Conservation (phyloP, 2,329 filamentous ascomycete species). For the Teratosphaeria pseudoeucalypti region DNA sequence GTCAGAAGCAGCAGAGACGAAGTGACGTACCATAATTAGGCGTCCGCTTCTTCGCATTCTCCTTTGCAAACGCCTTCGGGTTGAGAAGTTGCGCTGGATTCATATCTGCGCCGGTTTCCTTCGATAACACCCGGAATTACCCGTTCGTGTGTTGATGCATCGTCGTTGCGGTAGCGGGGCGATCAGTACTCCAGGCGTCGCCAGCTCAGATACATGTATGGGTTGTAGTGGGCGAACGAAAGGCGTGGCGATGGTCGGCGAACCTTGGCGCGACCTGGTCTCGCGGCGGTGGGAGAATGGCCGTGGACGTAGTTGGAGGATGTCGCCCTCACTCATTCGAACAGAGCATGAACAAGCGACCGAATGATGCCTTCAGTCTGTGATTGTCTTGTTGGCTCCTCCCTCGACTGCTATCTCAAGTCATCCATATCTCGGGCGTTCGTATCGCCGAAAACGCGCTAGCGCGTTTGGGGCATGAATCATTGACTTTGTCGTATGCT, state of each 20-base stretch:
- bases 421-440: background rate
- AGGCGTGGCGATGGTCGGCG: background rate
- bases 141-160: background rate
- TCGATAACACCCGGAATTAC: background rate
- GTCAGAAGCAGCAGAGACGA: background rate
- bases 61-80: slow-evolving; percentile 28
- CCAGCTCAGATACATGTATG: background rate
- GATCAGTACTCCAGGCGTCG: background rate
- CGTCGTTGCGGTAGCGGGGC: background rate
- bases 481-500: background rate
- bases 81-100: slow-evolving; percentile 23
- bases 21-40: slow-evolving; percentile 21
- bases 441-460: background rate
- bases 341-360: background rate
- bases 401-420: background rate
- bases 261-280: background rate
- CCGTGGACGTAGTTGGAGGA: background rate
- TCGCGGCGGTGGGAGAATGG: background rate
- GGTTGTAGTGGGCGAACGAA: background rate
- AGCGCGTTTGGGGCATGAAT: background rate
- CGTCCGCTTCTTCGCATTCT: slow-evolving; percentile 18
- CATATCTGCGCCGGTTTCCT: background rate
- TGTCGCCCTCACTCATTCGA: background rate
- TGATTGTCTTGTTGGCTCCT: background rate
- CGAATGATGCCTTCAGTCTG: background rate